Evolutionary conservation across 1,139 yeast species (phyloP).

Genomic region (Yarrowia galli): DNA sequence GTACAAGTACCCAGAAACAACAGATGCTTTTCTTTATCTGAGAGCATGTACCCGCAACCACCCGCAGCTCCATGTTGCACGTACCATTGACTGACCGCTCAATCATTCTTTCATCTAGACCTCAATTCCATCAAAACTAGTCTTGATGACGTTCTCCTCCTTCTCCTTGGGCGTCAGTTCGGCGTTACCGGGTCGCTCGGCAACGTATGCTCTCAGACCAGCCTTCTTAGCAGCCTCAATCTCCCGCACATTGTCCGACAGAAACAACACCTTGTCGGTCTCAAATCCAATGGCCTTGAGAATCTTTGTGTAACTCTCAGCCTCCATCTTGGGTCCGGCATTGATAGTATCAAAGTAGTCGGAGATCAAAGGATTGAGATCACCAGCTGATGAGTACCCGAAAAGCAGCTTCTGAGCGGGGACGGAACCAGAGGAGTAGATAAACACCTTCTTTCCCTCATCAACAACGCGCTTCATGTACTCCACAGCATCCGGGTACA

Average conservation of each 20-base stretch:
- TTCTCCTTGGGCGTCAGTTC: slow-evolving; percentile 51
- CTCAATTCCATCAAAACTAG: neutral
- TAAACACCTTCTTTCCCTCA: slow-evolving; percentile 56
- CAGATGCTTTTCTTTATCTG: too few species aligned
- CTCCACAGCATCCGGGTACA: slow-evolving; percentile 74
- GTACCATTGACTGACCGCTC: too few species aligned
- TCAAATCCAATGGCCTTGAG: slow-evolving; percentile 55
- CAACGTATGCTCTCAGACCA: slow-evolving; percentile 67
- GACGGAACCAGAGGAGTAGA: slow-evolving; percentile 92
- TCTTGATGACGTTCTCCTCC: slow-evolving; percentile 17
- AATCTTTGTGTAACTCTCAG: slow-evolving; percentile 66
- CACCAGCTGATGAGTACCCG: slow-evolving; percentile 55
- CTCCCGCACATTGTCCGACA: slow-evolving; percentile 66
- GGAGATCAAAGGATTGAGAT: slow-evolving; percentile 61
- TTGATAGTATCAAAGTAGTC: slow-evolving; percentile 89
- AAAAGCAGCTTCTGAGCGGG: slow-evolving; percentile 84
- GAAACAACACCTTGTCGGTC: slow-evolving; percentile 60
- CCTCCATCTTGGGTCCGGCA: slow-evolving; percentile 73
- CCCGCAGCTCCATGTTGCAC: too few species aligned
- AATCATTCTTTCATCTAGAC: neutral
- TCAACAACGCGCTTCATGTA: slow-evolving; percentile 53
- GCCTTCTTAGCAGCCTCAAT: slow-evolving; percentile 71
- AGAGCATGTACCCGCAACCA: too few species aligned
- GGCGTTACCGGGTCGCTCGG: slow-evolving; percentile 78
- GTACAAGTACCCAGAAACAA: too few species aligned